Evolutionary conservation across 495 filamentous ascomycete genomes (phyloP).

Genomic region (Aspergillus diversus): DNA sequence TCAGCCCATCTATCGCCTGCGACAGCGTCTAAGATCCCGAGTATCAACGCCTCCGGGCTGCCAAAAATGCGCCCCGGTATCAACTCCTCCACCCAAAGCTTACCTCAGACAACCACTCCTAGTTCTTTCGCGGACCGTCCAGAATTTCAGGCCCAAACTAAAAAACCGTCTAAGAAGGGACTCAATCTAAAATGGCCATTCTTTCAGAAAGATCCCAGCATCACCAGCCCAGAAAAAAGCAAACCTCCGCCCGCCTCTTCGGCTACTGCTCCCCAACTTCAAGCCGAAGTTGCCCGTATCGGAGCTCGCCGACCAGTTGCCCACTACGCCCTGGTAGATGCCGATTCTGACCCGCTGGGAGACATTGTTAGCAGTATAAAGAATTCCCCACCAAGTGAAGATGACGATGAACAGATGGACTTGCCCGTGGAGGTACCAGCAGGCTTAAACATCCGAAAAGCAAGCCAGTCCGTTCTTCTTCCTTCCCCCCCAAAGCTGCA

Average conservation of each 20-base stretch:
- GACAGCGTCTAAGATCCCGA: constrained; percentile 8
- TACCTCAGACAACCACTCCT: neutral
- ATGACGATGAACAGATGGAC: constrained; percentile 26
- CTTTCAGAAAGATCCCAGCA: constrained; percentile 62
- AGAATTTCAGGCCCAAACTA: neutral
- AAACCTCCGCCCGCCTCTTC: constrained; percentile 3
- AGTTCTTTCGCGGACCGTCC: neutral
- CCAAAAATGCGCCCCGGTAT: neutral
- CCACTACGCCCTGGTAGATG: constrained; percentile 84
- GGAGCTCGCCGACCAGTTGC: constrained; percentile 54
- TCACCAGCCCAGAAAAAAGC: neutral
- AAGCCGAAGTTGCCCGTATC: constrained; percentile 44
- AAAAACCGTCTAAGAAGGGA: constrained; percentile 33
- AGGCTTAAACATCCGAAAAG: constrained; percentile 41
- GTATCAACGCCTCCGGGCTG: constrained; percentile 9
- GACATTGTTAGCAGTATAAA: constrained; percentile 67
- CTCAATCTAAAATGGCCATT: constrained; percentile 76
- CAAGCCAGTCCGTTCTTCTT: constrained; percentile 54
- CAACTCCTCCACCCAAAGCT: neutral
- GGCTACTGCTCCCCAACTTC: constrained; percentile 34
- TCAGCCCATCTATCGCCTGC: neutral
- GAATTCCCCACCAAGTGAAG: constrained; percentile 48
- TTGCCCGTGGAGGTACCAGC: constrained; percentile 36
- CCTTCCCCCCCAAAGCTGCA: constrained; percentile 57
- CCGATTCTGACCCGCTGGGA: constrained; percentile 69